Percentiles rank a stretch among this genome's conserved stretches.
Conservation (phyloP, 495 filamentous ascomycete species). For the Daldinia caldariorum region DNA sequence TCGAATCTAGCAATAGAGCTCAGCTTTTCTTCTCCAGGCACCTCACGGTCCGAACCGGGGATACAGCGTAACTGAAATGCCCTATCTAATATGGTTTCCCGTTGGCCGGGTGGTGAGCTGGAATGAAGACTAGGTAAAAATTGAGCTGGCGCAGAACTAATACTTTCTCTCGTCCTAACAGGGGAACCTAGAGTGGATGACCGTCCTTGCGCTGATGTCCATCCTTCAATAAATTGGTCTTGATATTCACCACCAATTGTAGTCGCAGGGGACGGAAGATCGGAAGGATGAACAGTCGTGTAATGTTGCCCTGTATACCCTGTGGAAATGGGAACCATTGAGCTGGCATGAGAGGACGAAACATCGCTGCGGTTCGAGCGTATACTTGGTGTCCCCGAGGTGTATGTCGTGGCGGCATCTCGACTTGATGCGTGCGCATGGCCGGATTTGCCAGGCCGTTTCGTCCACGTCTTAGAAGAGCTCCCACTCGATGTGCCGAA, state of each 20-base stretch:
- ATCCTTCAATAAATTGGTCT: conserved; percentile 65
- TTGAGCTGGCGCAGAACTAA: conserved; percentile 53
- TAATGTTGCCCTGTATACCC: conserved; percentile 54
- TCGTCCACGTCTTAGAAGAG: conserved; percentile 42
- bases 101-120: conserved; percentile 55
- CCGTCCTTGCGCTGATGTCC: conserved; percentile 65
- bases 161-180: conserved; percentile 54
- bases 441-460: conserved; percentile 45
- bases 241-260: conserved; percentile 62
- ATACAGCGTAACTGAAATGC: conserved; percentile 67
- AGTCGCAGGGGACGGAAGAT: conserved; percentile 62
- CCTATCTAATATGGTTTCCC: conserved; percentile 68
- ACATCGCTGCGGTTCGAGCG: conserved; percentile 64
- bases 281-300: conserved; percentile 54
- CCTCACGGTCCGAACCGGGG: conserved; percentile 57
- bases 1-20: conserved; percentile 68
- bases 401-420: conserved; percentile 53
- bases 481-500: conserved; percentile 48
- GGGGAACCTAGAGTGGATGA: conserved; percentile 62
- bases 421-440: conserved; percentile 50
- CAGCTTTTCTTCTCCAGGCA: conserved; percentile 63
- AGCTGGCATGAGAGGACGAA: conserved; percentile 60
- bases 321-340: conserved; percentile 53
- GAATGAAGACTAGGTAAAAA: conserved; percentile 47
- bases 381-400: conserved; percentile 61